Percentiles rank a stretch among this genome's conserved stretches.
Conservation (phyloP, 1,284 basidiomycete species). For the Ceratobasidium papillatum region DNA sequence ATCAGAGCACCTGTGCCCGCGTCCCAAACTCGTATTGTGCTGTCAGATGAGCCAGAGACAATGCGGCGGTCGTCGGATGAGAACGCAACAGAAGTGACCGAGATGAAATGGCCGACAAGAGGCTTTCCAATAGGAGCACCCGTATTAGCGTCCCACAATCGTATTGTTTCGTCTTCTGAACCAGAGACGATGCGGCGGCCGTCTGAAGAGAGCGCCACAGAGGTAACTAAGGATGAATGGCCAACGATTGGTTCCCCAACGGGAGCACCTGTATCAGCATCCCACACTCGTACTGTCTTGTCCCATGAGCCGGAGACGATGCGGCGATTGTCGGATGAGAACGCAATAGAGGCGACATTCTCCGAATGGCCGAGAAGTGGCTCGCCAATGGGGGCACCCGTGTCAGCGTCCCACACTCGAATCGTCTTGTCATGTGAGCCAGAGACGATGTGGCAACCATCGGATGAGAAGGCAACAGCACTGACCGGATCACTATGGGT, state of each 20-base stretch:
- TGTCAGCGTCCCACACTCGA: conserved; percentile 6
- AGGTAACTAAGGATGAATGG: background rate
- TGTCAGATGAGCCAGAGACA: conserved; percentile 37
- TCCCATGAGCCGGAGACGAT: conserved; percentile 36
- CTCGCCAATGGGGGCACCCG: background rate
- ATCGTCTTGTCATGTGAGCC: background rate
- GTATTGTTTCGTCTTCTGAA: conserved; percentile 3
- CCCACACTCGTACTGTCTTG: too few relatives aligned
- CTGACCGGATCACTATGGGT: background rate
- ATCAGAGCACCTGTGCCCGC: background rate
- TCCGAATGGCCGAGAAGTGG: conserved; percentile 14
- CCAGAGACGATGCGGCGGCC: conserved; percentile 21
- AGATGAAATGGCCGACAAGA: background rate
- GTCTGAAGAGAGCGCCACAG: conserved; percentile 31
- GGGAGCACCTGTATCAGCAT: background rate
- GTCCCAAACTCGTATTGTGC: conserved; percentile 32
- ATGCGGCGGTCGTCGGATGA: conserved; percentile 13
- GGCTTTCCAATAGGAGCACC: background rate
- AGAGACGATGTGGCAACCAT: background rate
- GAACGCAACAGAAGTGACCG: background rate
- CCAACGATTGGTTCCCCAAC: background rate
- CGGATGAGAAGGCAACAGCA: background rate
- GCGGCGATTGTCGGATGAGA: conserved; percentile 16
- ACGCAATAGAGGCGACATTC: conserved; percentile 1
- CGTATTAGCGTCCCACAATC: conserved; percentile 36